Conservation (phyloP, 139 green algal species). For the Chlamydomonas incerta region DNA sequence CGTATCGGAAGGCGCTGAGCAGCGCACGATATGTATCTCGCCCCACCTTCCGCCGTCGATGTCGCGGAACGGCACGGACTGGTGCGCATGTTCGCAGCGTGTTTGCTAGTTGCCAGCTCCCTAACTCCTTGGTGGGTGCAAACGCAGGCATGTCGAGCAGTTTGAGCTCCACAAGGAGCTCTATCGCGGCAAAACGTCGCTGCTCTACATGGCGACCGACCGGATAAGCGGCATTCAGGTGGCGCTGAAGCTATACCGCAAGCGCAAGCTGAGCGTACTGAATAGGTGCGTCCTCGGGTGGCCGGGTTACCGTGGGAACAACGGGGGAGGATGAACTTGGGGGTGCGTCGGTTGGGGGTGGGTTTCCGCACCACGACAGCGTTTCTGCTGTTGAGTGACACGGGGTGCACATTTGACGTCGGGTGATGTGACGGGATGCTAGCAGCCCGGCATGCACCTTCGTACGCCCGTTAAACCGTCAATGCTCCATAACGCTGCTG, state of each 20-base stretch:
- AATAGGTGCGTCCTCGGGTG: constrained; percentile 55
- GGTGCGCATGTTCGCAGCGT: constrained; percentile 13
- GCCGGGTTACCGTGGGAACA: too few species aligned
- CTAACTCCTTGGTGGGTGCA: background rate
- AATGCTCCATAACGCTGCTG: background rate
- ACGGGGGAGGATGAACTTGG: too few species aligned
- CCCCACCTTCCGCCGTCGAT: constrained; percentile 35
- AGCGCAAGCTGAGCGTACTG: constrained; percentile 61
- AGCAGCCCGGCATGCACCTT: too few species aligned
- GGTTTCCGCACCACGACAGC: too few species aligned
- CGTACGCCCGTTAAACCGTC: too few species aligned
- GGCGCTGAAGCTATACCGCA: constrained; percentile 69
- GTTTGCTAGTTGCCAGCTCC: background rate
- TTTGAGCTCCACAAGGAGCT: constrained; percentile 80
- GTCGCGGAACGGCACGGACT: constrained; percentile 8
- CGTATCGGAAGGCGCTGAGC: constrained; percentile 48
- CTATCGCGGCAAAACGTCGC: constrained; percentile 79
- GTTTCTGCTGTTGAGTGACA: too few species aligned
- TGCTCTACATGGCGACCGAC: constrained; percentile 76
- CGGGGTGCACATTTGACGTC: too few species aligned
- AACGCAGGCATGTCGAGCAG: constrained; percentile 70
- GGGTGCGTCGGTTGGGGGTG: too few species aligned
- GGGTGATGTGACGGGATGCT: too few species aligned
- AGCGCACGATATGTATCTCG: constrained; percentile 48
- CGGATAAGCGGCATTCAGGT: constrained; percentile 56